A percentile compares a stretch with the other conserved stretches of the same genome.
Evolutionary conservation across 2,329 filamentous ascomycete species (phyloP).

Genomic region (Fusarium tjaetaba): DNA sequence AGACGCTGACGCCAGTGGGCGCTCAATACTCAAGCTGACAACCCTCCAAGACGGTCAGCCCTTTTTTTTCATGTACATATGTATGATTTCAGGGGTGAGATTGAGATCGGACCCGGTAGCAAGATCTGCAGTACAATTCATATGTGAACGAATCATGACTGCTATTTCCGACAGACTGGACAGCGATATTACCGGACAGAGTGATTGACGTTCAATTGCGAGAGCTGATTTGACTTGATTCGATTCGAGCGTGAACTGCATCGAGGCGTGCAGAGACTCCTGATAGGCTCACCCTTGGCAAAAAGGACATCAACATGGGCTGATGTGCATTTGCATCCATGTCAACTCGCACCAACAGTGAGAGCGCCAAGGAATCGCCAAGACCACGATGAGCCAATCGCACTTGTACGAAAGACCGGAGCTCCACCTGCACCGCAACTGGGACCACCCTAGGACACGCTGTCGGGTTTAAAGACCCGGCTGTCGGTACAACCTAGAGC

Average conservation of each 20-base stretch:
- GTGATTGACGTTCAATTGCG: conserved; percentile 17
- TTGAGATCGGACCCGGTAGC: neutral
- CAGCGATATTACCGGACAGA: conserved; percentile 20
- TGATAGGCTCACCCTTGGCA: conserved; percentile 10
- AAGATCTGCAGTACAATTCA: conserved; percentile 1
- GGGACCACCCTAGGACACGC: conserved; percentile 33
- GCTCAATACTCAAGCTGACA: conserved; percentile 24
- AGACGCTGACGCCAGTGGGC: conserved; percentile 23
- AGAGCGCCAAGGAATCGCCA: conserved; percentile 10
- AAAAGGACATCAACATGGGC: conserved; percentile 11
- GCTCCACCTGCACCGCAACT: conserved; percentile 34
- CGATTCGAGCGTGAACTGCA: neutral
- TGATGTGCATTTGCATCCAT: conserved; percentile 27
- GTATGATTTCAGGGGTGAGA: conserved; percentile 21
- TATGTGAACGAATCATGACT: conserved; percentile 1
- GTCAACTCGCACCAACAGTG: neutral
- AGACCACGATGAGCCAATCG: conserved; percentile 10
- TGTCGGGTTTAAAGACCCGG: conserved; percentile 38
- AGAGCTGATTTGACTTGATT: conserved; percentile 9
- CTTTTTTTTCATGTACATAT: neutral
- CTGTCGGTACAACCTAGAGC: conserved; percentile 37
- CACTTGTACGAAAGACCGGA: neutral
- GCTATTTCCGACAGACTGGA: conserved; percentile 21
- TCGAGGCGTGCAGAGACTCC: conserved; percentile 17
- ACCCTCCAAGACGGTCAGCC: conserved; percentile 6